Evolutionary conservation across 495 filamentous ascomycete genomes (phyloP).

Genomic region (Penicillium canariense): DNA sequence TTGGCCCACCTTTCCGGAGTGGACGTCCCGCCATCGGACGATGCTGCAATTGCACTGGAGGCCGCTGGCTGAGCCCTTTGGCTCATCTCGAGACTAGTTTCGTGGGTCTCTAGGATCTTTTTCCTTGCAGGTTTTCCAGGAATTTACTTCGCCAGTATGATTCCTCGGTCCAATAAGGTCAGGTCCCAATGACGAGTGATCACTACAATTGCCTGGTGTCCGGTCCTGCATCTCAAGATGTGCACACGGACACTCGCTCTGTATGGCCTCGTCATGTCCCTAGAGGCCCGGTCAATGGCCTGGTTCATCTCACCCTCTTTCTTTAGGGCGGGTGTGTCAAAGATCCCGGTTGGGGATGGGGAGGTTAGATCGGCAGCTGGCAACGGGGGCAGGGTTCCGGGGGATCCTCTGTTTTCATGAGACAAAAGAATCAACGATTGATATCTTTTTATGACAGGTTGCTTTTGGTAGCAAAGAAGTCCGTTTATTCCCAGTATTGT

Average conservation of each 20-base stretch:
- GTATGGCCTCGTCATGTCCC: slow-evolving; percentile 18
- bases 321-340: not conserved
- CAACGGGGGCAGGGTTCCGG: slow-evolving; percentile 10
- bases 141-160: slow-evolving; percentile 22
- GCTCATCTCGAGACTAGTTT: slow-evolving; percentile 23
- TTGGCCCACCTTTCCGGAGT: slow-evolving; percentile 35
- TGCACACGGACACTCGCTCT: slow-evolving; percentile 8
- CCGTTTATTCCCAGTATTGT: slow-evolving; percentile 26
- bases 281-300: slow-evolving; percentile 11
- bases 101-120: slow-evolving; percentile 32
- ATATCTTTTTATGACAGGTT: slow-evolving; percentile 36
- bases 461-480: slow-evolving; percentile 36
- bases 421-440: slow-evolving; percentile 30
- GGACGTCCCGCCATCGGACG: slow-evolving; percentile 22
- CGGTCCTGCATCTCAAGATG: slow-evolving; percentile 6
- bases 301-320: slow-evolving; percentile 5
- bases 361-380: slow-evolving; percentile 11
- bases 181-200: slow-evolving; percentile 29
- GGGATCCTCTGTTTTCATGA: slow-evolving; percentile 24
- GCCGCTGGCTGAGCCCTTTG: slow-evolving; percentile 31
- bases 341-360: not conserved
- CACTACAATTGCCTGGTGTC: slow-evolving; percentile 12
- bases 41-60: slow-evolving; percentile 26
- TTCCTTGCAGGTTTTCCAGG: slow-evolving; percentile 22
- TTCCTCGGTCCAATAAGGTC: slow-evolving; percentile 25